Base-by-base conservation (phyloP, 2,329 filamentous ascomycete species). In the Cordyceps sp. region DNA sequence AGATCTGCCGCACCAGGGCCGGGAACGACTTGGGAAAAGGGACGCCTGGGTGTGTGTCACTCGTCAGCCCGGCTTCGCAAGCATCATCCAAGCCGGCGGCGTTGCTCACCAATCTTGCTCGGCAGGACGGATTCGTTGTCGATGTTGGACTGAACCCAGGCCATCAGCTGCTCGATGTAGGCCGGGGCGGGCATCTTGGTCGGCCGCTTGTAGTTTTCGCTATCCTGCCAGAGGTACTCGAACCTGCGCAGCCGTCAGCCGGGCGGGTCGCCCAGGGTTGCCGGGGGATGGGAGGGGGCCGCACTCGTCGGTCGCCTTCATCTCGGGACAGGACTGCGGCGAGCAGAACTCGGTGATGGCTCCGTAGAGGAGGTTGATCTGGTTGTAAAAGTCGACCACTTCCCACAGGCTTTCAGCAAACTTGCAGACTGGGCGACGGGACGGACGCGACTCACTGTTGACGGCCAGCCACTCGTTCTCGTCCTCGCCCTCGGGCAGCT, bases 361-460 rank as follows among this genome's bases (percentile, higher is more conserved):
- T 37, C 92, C 92, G 55, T 98, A 98, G 37, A 98, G 77, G 23
- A 98, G 71, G 60, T 98, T 98, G 65, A 98, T 93, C 59, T 98
- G 90, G 64, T 98, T 98, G 73, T 98, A 98, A 59, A 98, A 98
- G 59, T 98, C 90, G 62, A 98, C 90, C 63, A 98, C 86, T 93
- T 44, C 17, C 12, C 22, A 24, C 3, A 5, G n/a, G 10, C 12
- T 20, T 14, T 6, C n/a, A 26, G 4, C 12, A 13, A 26, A 15
- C 3, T 3, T 6, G 8, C 4, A 15, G 10, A 26, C n/a, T n/a
- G n/a, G n/a, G n/a, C n/a, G n/a, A n/a, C n/a, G n/a, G n/a, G n/a
- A n/a, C n/a, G n/a, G n/a, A 16, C 6, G 17, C 15, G 6, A 17
- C 73, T 45, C 62, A 93, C 86, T 81, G 60, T 98, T 98, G 45